A percentile compares a stretch with the other conserved stretches of the same genome.
Evolutionary conservation across 1,139 yeast genomes (phyloP).

Genomic region (Geotrichum candidum): DNA sequence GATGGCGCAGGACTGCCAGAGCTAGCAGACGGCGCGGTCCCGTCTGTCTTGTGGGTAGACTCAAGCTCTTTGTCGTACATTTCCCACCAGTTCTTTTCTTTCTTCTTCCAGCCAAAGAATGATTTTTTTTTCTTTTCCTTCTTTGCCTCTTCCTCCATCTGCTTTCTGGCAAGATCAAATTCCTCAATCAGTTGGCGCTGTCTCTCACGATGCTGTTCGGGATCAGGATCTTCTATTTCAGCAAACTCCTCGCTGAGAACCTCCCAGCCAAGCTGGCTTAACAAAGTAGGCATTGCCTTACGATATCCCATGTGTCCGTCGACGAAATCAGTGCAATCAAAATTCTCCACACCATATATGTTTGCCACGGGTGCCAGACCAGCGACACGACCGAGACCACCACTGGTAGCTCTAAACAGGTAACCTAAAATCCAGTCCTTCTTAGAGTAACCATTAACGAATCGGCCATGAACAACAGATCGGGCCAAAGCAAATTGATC

Average conservation of each 20-base stretch:
- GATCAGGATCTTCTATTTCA: constrained; percentile 95
- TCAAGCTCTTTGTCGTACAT: constrained; percentile 41
- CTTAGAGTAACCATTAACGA: constrained; percentile 82
- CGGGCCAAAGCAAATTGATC: constrained; percentile 78
- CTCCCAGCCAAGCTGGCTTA: constrained; percentile 68
- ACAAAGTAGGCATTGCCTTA: constrained; percentile 78
- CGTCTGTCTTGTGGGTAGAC: constrained; percentile 17
- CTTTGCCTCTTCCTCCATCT: constrained; percentile 34
- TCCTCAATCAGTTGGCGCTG: constrained; percentile 77
- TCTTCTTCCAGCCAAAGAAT: constrained; percentile 52
- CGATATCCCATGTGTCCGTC: constrained; percentile 98
- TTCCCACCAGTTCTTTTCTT: constrained; percentile 71
- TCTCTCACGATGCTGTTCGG: constrained; percentile 69
- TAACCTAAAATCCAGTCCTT: constrained; percentile 97
- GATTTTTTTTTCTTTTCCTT: constrained; percentile 36
- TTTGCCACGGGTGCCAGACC: constrained; percentile 75
- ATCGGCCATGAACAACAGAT: constrained; percentile 84
- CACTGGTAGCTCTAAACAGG: constrained; percentile 89
- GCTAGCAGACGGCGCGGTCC: constrained; percentile 7
- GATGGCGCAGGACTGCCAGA: constrained; percentile 17
- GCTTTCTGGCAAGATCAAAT: constrained; percentile 76
- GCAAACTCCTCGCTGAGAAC: constrained; percentile 85
- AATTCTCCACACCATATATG: constrained; percentile 60
- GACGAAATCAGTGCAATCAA: constrained; percentile 79
- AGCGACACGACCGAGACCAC: constrained; percentile 84